Evolutionary conservation across 2,329 filamentous ascomycete genomes (phyloP).

Genomic region (Hirsutella minnesotensis): DNA sequence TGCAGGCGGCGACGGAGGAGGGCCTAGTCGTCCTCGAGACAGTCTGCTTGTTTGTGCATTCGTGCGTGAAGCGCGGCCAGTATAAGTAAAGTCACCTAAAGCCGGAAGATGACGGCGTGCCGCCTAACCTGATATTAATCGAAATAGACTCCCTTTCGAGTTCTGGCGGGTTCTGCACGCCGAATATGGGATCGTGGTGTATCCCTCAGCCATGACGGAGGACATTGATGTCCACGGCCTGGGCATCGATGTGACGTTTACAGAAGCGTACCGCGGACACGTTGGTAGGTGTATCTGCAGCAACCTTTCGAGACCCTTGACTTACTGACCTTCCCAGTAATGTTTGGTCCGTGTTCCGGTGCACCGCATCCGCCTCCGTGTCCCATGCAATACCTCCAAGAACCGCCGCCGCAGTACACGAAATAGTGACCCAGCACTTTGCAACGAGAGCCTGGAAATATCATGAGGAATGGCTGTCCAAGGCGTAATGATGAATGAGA

Average conservation of each 20-base stretch:
- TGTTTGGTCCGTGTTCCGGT: conserved; percentile 19
- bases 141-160: conserved; percentile 19
- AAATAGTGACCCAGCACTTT: neutral
- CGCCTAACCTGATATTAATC: neutral
- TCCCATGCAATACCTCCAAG: conserved; percentile 24
- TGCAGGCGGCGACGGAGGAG: conserved; percentile 18
- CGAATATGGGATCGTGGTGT: conserved; percentile 28
- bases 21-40: conserved; percentile 25
- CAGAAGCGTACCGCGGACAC: conserved; percentile 23
- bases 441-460: no score
- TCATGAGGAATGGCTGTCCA: no score
- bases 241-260: conserved; percentile 21
- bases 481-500: no score
- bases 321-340: conserved; percentile 13
- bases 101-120: neutral
- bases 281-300: conserved; percentile 16
- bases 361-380: conserved; percentile 19
- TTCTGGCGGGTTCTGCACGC: conserved; percentile 25
- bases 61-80: conserved; percentile 24
- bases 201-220: conserved; percentile 26
- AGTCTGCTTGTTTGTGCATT: conserved; percentile 26
- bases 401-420: conserved; percentile 24
- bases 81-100: conserved; percentile 17
- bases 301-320: neutral
- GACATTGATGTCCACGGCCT: conserved; percentile 20